A percentile compares a stretch with the other conserved stretches of the same genome.
phyloP scores from a whole-genome alignment of 1,284 basidiomycete species.

The Rhodotorula mucilaginosa region DNA sequence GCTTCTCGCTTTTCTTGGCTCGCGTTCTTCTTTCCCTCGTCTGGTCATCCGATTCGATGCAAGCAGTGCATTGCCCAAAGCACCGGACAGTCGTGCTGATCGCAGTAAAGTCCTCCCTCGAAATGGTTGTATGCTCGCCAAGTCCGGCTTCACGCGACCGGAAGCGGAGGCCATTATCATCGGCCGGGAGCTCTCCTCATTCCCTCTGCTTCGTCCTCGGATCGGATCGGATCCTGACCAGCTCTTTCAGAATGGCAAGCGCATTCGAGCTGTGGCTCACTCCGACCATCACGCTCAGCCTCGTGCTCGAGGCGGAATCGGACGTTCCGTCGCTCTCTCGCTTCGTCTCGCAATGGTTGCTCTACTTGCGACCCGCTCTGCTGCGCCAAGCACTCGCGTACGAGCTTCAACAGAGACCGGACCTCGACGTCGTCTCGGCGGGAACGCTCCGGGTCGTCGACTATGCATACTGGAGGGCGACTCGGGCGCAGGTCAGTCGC shows the following conservation, averaged over 20 bases:
- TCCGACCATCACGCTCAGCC: conserved; percentile 32
- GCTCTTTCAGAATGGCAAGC: not conserved
- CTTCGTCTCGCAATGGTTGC: conserved; percentile 10
- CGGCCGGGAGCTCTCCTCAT: not conserved
- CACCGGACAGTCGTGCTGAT: too few species aligned
- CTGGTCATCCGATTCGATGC: too few species aligned
- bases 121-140: too few species aligned
- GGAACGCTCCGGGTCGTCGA: conserved; percentile 35
- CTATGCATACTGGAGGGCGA: conserved; percentile 14
- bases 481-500: conserved; percentile 4
- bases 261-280: conserved; percentile 29
- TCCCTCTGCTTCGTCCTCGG: not conserved
- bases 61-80: too few species aligned
- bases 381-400: conserved; percentile 20
- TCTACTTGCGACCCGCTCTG: conserved; percentile 25
- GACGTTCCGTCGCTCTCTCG: conserved; percentile 10
- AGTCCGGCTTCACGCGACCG: too few species aligned
- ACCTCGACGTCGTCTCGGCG: conserved; percentile 8
- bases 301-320: conserved; percentile 35
- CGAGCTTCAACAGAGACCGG: conserved; percentile 18
- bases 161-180: not conserved
- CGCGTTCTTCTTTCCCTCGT: too few species aligned
- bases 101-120: too few species aligned
- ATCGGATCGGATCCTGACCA: not conserved
- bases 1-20: too few species aligned